Conservation (phyloP, 2,329 filamentous ascomycete species). For the Curvularia eragrostidis region DNA sequence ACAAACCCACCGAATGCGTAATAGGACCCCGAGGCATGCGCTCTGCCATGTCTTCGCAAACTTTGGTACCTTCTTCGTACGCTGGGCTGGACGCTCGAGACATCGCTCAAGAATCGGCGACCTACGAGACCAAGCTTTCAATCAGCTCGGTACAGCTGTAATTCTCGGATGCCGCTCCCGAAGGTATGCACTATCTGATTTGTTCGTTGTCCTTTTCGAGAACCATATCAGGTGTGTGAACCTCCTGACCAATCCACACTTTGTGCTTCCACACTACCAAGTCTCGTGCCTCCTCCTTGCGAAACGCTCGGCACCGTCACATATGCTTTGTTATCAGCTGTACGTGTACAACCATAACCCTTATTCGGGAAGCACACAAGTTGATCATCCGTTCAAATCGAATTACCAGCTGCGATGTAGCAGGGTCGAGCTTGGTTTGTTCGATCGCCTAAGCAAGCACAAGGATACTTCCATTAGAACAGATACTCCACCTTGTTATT, state of each 20-base stretch:
- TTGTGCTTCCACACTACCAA: not conserved
- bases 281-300: not conserved
- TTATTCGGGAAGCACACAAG: not conserved
- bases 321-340: not conserved
- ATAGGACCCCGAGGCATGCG: conserved; percentile 5
- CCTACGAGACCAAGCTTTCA: conserved; percentile 1
- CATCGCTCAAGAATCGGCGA: conserved; percentile 2
- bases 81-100: conserved; percentile 3
- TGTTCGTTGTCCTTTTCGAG: not conserved
- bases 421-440: not conserved
- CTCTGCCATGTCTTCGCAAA: conserved; percentile 9
- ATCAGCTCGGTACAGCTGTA: not conserved
- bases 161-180: not conserved
- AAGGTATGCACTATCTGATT: not conserved
- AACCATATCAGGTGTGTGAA: not conserved
- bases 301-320: not conserved
- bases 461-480: not conserved
- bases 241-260: not conserved
- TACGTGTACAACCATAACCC: not conserved
- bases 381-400: not conserved
- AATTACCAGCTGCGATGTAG: not conserved
- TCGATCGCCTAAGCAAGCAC: not conserved
- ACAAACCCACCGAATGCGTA: not conserved
- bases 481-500: not conserved
- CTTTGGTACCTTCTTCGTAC: not conserved